phyloP scores from a whole-genome alignment of 2,329 filamentous ascomycete species.

The Mollisiaceae sp. region DNA sequence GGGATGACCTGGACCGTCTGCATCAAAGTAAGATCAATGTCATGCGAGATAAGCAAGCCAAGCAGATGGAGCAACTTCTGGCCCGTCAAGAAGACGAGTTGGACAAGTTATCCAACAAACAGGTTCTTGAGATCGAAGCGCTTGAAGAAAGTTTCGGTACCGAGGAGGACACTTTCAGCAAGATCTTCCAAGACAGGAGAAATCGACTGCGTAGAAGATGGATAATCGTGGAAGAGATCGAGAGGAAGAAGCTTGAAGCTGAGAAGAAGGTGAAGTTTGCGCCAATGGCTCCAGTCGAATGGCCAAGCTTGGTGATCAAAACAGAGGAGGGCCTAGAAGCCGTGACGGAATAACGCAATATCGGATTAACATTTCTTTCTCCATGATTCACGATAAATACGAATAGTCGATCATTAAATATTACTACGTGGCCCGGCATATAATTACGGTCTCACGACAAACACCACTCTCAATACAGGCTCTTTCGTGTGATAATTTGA shows the following conservation, averaged over 20 bases:
- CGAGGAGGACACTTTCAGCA: constrained; percentile 56
- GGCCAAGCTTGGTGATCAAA: constrained; percentile 42
- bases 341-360: constrained; percentile 16
- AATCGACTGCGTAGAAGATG: constrained; percentile 55
- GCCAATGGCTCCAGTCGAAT: constrained; percentile 46
- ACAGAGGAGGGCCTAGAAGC: constrained; percentile 29
- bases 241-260: constrained; percentile 57
- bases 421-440: background rate
- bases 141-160: constrained; percentile 53
- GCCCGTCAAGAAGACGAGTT: constrained; percentile 60
- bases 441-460: constrained; percentile 13
- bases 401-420: constrained; percentile 2
- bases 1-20: constrained; percentile 62
- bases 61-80: constrained; percentile 63
- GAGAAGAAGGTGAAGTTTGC: constrained; percentile 51
- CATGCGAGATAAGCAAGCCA: constrained; percentile 67
- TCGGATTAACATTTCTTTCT: background rate
- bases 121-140: constrained; percentile 54
- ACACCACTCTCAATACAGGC: constrained; percentile 6
- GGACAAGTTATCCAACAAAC: constrained; percentile 51
- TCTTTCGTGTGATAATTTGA: constrained; percentile 7
- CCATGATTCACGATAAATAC: constrained; percentile 6
- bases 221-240: constrained; percentile 57
- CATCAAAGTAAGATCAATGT: constrained; percentile 68
- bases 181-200: constrained; percentile 52